Base-by-base conservation (phyloP, 2,329 filamentous ascomycete species). In the Fusarium praegraminearum region DNA sequence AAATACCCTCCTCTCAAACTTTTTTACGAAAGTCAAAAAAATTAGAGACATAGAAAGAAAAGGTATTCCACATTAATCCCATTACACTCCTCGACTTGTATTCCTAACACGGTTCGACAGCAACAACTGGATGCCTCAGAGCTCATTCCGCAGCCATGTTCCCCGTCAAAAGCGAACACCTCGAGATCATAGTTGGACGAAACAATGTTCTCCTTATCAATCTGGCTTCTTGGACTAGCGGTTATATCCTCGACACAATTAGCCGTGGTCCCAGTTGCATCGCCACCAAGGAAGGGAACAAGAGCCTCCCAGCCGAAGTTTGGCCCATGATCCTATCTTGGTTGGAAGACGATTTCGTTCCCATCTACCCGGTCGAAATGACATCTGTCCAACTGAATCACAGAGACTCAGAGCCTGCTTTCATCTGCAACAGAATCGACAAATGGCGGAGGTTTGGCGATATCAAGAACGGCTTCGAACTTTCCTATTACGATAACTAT, bases 131-230 rank as follows among this genome's bases (percentile, higher is more conserved):
- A 22, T 24, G 18, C 26, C 15, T 28, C 6, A 3, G 3, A n/a
- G 13, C 16, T n/a, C 16, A n/a, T 7, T 28, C 16, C 4, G 1
- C 11, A 30, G 28, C 13, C 24, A 57, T 63, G 59, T 16, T 8
- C 3, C 11, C 30, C 3, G 35, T 58, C 15, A 16, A 44, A 18
- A 8, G 3, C 3, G 1, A 44, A 11, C 5, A 52, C 1, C 16
- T 65, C 4, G 11, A 43, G 0, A 0, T 1, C 0, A 22, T 40
- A 5, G 4, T 53, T 0, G 4, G 20, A 3, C 5, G 11, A 0
- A 24, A 40, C 3, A 22, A 52, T 4, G 26, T 64, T 7, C 52
- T 49, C 12, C 20, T 65, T 3, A 2, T 64, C 2, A 10, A 49
- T 12, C 0, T 18, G 1, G 28, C 9, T 20, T 4, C 12, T 3